phyloP scores from a whole-genome alignment of 2,329 filamentous ascomycete species.

The Trichoderma oligosporum region DNA sequence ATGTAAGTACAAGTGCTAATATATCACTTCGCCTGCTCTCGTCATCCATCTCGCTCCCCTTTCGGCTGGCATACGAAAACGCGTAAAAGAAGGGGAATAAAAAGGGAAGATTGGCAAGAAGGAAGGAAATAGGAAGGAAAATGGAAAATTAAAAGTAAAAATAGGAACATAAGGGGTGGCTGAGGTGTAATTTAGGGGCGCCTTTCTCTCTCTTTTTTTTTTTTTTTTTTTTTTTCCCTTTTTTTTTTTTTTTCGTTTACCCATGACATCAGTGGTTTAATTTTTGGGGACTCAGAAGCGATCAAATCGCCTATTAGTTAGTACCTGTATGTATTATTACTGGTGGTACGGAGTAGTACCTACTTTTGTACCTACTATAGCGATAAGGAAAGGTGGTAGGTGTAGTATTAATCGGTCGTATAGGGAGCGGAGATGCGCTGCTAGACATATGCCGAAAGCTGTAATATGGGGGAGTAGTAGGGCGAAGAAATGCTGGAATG shows the following conservation, averaged over 20 bases:
- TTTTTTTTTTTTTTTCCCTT: background rate
- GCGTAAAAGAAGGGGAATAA: background rate
- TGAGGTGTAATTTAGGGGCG: slow-evolving; percentile 8
- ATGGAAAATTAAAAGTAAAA: background rate
- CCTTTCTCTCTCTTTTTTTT: background rate
- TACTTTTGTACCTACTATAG: background rate
- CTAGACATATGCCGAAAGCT: background rate
- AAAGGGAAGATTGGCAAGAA: background rate
- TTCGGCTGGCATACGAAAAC: slow-evolving; percentile 5
- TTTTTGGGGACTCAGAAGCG: slow-evolving; percentile 9
- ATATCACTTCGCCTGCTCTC: slow-evolving; percentile 6
- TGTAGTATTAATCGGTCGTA: too few relatives aligned
- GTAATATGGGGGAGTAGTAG: background rate
- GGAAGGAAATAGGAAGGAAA: background rate
- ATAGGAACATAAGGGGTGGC: background rate
- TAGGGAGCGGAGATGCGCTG: background rate
- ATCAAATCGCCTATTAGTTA: too few relatives aligned
- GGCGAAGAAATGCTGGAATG: background rate
- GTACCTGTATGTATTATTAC: background rate
- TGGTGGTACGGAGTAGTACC: background rate
- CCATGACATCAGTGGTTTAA: slow-evolving; percentile 21
- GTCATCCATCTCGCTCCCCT: slow-evolving; percentile 9
- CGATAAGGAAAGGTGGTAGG: background rate
- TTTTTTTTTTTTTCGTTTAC: slow-evolving; percentile 13
- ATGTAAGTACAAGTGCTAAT: too few relatives aligned